phyloP scores from a whole-genome alignment of 169 alveolate genomes.

The Eimeria necatrix region DNA sequence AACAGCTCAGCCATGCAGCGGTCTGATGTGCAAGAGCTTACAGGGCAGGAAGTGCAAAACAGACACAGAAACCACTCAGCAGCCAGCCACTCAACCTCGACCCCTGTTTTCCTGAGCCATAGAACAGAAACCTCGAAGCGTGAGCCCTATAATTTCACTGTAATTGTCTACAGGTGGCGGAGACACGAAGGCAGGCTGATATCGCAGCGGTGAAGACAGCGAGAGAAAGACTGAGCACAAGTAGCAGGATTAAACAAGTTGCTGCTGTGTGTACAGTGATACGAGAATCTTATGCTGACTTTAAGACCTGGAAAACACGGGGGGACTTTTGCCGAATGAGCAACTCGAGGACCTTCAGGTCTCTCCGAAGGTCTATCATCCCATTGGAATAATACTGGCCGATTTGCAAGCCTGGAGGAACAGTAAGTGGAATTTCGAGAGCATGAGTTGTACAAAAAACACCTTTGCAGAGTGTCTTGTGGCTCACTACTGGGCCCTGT shows the following conservation, averaged over 20 bases:
- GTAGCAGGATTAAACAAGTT: too few species aligned
- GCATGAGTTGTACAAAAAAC: not conserved
- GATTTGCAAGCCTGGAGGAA: conserved; percentile 39
- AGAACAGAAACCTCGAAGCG: not conserved
- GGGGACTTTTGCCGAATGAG: conserved; percentile 85
- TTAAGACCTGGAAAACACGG: conserved; percentile 84
- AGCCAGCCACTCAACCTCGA: conserved; percentile 89
- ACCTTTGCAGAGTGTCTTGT: too few species aligned
- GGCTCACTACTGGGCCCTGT: too few species aligned
- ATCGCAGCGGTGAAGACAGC: not conserved
- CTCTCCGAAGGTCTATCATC: conserved; percentile 90
- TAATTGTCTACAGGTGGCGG: not conserved
- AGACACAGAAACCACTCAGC: conserved; percentile 92
- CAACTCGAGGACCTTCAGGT: conserved; percentile 88
- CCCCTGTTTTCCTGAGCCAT: conserved; percentile 85
- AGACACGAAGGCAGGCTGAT: too few species aligned
- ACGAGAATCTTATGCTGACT: conserved; percentile 78
- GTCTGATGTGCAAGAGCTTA: conserved; percentile 1
- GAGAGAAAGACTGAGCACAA: not conserved
- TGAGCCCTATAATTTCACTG: not conserved
- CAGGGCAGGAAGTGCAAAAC: conserved; percentile 89
- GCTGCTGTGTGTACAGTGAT: too few species aligned
- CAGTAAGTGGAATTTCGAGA: not conserved
- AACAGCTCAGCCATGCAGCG: not conserved
- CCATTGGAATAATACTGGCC: conserved; percentile 90